Conservation (phyloP, 495 filamentous ascomycete genomes). For the Aspergillus egyptiacus region DNA sequence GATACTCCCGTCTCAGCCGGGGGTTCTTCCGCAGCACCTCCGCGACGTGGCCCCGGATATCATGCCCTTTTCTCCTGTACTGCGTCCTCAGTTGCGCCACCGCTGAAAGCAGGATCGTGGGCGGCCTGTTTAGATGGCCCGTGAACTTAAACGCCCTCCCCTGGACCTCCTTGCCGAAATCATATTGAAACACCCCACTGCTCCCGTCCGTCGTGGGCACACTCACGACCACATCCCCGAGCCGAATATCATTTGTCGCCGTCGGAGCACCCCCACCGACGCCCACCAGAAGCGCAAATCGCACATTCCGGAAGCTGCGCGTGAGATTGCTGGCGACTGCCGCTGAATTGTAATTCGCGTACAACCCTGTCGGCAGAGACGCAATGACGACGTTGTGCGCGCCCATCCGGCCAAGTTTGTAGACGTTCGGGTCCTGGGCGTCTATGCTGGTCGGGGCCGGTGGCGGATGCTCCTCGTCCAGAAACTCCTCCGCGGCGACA, state of each 20-base stretch:
- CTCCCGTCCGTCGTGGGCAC: constrained; percentile 1
- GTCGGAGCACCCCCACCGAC: constrained; percentile 32
- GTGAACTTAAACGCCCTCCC: constrained; percentile 28
- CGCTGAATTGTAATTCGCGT: no score
- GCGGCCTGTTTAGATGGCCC: constrained; percentile 29
- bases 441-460: no score
- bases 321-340: constrained; percentile 20
- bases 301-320: constrained; percentile 18
- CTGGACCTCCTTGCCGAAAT: constrained; percentile 30
- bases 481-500: no score
- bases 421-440: no score
- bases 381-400: no score
- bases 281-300: constrained; percentile 28
- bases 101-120: neutral
- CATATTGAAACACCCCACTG: constrained; percentile 26
- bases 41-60: no score
- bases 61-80: no score
- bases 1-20: no score
- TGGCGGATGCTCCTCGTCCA: no score
- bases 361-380: no score
- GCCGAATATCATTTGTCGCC: constrained; percentile 22
- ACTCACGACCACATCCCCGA: constrained; percentile 37
- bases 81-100: neutral
- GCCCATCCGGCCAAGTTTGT: no score
- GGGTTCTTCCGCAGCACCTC: no score